Conservation (phyloP, 2,329 filamentous ascomycete genomes). For the Metarhizium album region DNA sequence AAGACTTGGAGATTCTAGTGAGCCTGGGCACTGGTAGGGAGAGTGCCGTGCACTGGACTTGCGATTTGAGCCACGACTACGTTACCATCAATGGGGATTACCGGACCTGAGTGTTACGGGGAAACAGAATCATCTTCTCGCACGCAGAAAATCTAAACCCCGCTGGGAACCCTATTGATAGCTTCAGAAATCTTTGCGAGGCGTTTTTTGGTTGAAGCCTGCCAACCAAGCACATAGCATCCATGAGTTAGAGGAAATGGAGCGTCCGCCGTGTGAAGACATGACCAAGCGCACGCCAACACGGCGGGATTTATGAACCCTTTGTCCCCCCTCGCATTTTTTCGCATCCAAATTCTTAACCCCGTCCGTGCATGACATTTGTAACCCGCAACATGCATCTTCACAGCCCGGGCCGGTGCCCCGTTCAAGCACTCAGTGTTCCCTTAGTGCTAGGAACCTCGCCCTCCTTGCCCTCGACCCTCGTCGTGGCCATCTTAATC, state of each 20-base stretch:
- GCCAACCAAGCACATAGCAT: no score
- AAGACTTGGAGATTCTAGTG: conserved; percentile 71
- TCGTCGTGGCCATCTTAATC: conserved; percentile 62
- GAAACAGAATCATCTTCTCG: no score
- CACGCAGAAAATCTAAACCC: no score
- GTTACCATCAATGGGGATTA: conserved; percentile 61
- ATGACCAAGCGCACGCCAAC: no score
- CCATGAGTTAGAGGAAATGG: no score
- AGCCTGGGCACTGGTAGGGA: conserved; percentile 57
- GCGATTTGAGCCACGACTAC: conserved; percentile 78
- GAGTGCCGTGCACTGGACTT: conserved; percentile 71
- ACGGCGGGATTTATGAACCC: no score
- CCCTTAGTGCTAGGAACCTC: conserved; percentile 97
- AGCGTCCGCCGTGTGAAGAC: no score
- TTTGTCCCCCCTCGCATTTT: not conserved
- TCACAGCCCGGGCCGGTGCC: conserved; percentile 6
- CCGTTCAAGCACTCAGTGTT: conserved; percentile 53
- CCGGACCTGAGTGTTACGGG: conserved; percentile 40
- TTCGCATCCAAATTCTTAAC: not conserved
- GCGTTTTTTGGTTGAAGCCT: no score
- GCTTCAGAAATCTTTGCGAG: not conserved
- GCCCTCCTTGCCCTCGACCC: conserved; percentile 70
- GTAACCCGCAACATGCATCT: not conserved
- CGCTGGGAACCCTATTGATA: not conserved
- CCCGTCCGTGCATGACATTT: not conserved